Percentiles rank a stretch among this genome's conserved stretches.
Evolutionary conservation across 768 basidiomycete species (phyloP).

Genomic region (Lyophyllum decastes): DNA sequence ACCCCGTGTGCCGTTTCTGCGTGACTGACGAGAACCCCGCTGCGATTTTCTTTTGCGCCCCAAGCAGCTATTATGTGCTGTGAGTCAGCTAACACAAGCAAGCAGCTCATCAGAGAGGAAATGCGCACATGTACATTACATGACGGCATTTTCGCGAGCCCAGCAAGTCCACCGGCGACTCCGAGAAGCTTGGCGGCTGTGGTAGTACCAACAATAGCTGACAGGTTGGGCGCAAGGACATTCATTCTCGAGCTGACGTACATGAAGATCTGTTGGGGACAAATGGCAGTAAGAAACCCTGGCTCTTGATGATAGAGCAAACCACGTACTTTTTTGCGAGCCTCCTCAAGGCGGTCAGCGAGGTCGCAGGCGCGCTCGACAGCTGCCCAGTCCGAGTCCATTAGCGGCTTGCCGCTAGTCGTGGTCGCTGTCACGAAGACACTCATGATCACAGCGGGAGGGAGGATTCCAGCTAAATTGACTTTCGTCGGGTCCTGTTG

Average conservation of each 20-base stretch:
- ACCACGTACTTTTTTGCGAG: constrained; percentile 74
- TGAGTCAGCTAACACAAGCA: not conserved
- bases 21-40: constrained; percentile 89
- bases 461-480: constrained; percentile 75
- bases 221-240: constrained; percentile 96
- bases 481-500: constrained; percentile 84
- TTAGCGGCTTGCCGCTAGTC: constrained; percentile 73
- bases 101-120: not conserved
- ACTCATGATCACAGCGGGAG: constrained; percentile 91
- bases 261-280: constrained; percentile 77
- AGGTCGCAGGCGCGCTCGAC: constrained; percentile 88
- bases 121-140: constrained; percentile 89
- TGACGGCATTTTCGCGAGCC: constrained; percentile 90
- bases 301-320: not conserved
- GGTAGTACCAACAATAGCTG: constrained; percentile 96
- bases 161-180: constrained; percentile 91
- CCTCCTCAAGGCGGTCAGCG: constrained; percentile 85
- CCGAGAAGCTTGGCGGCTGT: constrained; percentile 98
- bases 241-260: constrained; percentile 99
- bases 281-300: constrained; percentile 4
- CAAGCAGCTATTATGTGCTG: constrained; percentile 66
- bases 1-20: constrained; percentile 92
- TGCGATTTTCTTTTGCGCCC: constrained; percentile 90
- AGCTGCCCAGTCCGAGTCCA: constrained; percentile 72
- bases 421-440: constrained; percentile 96